Conservation (phyloP, 345 rosid species). For the Populus davidiana region DNA sequence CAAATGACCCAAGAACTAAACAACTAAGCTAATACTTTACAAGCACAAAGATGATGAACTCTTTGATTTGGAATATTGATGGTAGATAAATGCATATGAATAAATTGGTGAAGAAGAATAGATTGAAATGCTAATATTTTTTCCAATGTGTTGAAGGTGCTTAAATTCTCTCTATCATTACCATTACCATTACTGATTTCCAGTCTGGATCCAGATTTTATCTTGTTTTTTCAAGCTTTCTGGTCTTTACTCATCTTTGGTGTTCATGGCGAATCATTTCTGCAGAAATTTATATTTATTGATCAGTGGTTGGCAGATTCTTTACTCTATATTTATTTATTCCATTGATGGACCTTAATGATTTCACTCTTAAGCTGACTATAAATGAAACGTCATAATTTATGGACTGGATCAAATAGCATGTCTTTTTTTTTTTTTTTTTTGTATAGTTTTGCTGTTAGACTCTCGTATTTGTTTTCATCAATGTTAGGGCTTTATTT, state of each 20-base stretch:
- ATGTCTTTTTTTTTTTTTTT: neutral
- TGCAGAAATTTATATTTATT: too few relatives aligned
- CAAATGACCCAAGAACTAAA: neutral
- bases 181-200: neutral
- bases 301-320: neutral
- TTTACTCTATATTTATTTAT: too few relatives aligned
- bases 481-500: neutral
- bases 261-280: neutral
- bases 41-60: neutral
- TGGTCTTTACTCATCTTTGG: neutral
- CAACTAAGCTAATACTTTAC: neutral
- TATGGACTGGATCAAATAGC: neutral
- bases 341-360: neutral
- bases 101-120: neutral
- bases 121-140: neutral
- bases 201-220: neutral
- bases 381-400: neutral
- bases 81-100: too few relatives aligned
- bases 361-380: neutral
- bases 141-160: neutral
- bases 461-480: neutral
- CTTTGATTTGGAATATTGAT: neutral
- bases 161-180: neutral
- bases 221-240: neutral
- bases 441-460: neutral